Evolutionary conservation across 768 basidiomycete genomes (phyloP), one percentile per base, ranked within the genome.

Genomic region (Terana coerulea): DNA sequence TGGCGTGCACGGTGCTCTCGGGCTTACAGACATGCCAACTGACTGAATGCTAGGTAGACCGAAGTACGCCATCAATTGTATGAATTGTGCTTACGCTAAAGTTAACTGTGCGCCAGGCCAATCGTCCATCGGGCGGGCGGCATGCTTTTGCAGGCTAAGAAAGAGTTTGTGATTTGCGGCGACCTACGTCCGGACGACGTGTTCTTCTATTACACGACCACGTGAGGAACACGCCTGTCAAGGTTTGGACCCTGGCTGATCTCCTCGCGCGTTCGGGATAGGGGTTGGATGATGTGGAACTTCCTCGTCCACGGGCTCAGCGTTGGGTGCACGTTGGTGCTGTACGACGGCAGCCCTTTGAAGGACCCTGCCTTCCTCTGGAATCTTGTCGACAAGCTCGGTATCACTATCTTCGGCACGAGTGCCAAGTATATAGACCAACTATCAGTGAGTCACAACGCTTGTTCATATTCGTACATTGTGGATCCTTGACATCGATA

Each of bases 281-380:
- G 86, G 15, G 86, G 86, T 39, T 90, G 88, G 89, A 91, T 92
- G 88, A 91, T 91, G 89, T 91, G 85, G 82, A 91, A 91, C 63
- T 91, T 88, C 66, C 80, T 91, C 30, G 74, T 86, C 26, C 77
- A 79, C 48, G 82, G 78, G 8, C 73, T 91, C 10, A 75, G 75
- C 36, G 63, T 80, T 12, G 88, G 87, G 36, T 83, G 83, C 57
- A 86, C 83, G 3, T 73, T 91, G 11, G 81, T 91, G 29, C 68
- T 90, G 44, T 92, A 86, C 67, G 89, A 91, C 64, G 89, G 90
- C 25, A 88, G 85, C 55, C 90, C 90, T 3, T 70, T 91, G 42
- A 75, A 78, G 54, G 80, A 84, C 43, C 83, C 83, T 17, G 65
- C 75, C 8, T 75, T 78, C 50, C 70, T 91, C 26, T 93, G 86